Conservation (phyloP, 179 eudicot genomes). For the Carnegiea gigantea region DNA sequence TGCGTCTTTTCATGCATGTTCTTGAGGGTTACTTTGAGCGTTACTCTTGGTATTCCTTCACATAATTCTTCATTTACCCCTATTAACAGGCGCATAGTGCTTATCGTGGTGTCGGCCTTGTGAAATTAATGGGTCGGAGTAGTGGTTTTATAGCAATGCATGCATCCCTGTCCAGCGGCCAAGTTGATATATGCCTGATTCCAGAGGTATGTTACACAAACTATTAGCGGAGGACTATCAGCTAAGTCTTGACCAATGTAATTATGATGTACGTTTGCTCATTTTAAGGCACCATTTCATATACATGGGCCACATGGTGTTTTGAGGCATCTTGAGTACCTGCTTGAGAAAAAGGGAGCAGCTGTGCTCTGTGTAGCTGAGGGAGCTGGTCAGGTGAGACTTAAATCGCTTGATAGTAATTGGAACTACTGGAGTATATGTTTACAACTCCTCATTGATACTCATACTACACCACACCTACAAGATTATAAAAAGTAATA, state of each 20-base stretch:
- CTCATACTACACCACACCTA: background rate
- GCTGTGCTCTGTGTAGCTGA: slow-evolving; percentile 98
- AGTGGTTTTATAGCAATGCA: slow-evolving; percentile 99
- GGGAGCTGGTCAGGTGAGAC: slow-evolving; percentile 96
- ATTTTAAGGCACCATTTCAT: slow-evolving; percentile 72
- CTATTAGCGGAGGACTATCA: slow-evolving; percentile 12
- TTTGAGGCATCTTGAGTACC: slow-evolving; percentile 74
- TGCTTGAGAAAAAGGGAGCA: slow-evolving; percentile 90
- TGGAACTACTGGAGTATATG: background rate
- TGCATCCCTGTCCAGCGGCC: slow-evolving; percentile 98
- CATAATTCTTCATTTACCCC: background rate
- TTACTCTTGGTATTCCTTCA: background rate
- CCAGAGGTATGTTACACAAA: slow-evolving; percentile 70
- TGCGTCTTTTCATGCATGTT: slow-evolving; percentile 3
- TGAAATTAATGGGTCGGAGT: slow-evolving; percentile 97
- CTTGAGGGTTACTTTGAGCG: background rate
- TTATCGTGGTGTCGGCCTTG: slow-evolving; percentile 94
- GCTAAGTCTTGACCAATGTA: background rate
- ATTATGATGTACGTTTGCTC: slow-evolving; percentile 6
- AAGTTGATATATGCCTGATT: slow-evolving; percentile 94
- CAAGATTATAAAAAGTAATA: background rate
- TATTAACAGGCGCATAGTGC: slow-evolving; percentile 89
- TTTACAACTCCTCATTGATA: slow-evolving; percentile 1
- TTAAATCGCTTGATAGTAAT: background rate
- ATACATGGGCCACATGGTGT: slow-evolving; percentile 95